A percentile compares a stretch with the other conserved stretches of the same genome.
These are phyloP conservation scores for Colletotrichum sp. DNA, from an alignment of 2,329 filamentous ascomycete genomes.

Conservation along the genomic window DNA sequence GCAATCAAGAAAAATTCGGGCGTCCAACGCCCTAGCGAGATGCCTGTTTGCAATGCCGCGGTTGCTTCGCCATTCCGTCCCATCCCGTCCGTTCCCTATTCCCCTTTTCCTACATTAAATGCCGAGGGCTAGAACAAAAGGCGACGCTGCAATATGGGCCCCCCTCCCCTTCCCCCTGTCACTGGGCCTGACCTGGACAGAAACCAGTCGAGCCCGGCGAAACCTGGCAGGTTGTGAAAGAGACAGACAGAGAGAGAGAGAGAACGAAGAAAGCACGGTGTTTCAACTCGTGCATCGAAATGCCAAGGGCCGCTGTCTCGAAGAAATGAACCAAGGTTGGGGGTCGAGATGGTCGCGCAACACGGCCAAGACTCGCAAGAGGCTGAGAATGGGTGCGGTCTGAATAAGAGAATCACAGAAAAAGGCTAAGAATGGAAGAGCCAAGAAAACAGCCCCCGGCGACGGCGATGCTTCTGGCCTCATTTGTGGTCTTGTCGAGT, in stretches of 20 bases:
- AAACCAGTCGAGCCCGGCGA: background rate
- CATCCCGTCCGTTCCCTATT: slow-evolving; percentile 4
- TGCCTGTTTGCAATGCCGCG: slow-evolving; percentile 5
- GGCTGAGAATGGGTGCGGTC: background rate
- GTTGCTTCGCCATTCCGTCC: slow-evolving; percentile 14
- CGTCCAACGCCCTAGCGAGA: background rate
- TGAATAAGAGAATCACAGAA: background rate
- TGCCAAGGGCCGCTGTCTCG: slow-evolving; percentile 13
- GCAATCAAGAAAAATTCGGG: background rate
- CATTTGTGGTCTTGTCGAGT: background rate
- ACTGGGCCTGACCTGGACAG: background rate
- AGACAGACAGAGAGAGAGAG: background rate
- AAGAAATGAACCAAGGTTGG: slow-evolving; percentile 5
- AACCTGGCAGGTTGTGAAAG: background rate
- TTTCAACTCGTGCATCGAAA: slow-evolving; percentile 19
- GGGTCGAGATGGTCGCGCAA: slow-evolving; percentile 1
- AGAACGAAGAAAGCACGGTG: background rate
- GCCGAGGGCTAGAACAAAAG: slow-evolving; percentile 4
- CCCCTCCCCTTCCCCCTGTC: background rate
- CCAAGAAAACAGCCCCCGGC: background rate
- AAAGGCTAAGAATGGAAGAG: background rate
- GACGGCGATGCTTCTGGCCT: slow-evolving; percentile 4
- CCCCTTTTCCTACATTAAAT: background rate
- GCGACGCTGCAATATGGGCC: background rate
- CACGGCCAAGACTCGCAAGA: background rate